Base-by-base conservation (phyloP, 192 early-diverging fungal species). In the Coemansia sp. region DNA sequence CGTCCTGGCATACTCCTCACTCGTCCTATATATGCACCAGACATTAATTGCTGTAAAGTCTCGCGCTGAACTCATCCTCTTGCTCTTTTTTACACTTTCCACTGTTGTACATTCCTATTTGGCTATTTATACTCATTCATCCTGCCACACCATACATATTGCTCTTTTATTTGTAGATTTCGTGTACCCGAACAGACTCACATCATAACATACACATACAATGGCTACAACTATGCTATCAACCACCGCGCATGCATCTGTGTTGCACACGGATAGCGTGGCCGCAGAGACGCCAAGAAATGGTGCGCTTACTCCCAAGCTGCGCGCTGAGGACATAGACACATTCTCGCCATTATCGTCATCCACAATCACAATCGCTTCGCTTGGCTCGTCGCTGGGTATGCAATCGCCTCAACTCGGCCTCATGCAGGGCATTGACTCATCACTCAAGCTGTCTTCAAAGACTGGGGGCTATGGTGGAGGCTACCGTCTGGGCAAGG, bases 291-390 rank as follows among this genome's bases (percentile, higher is more conserved):
- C n/a, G n/a, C n/a, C n/a, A n/a, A n/a, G n/a, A n/a, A n/a, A n/a
- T n/a, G n/a, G n/a, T n/a, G n/a, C n/a, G n/a, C n/a, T n/a, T n/a
- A n/a, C n/a, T 19, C 14, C 29, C 3, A 55, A 58, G 25, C 42
- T 58, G 9, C 38, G 36, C 0, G 52, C 57, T 6, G 61, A 57
- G 8, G 62, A 72, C 9, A 37, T 59, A n/a, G 55, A 64, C 27
- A 39, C 60, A 22, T 58, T 72, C 23, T 73, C 71, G 36, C 71
- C 71, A 46, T 64, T 73, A 5, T 73, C 71, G 32, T 73, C 71
- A 1, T 73, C 71, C 1, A 62, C 64, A 20, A 66, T 73, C n/a
- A 73, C 71, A 11, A 73, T 73, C 20, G 50, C 64, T 3, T 60
- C 64, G 17, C 51, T 73, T 41, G 61, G 69, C 4, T 64, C 58